phyloP scores from a whole-genome alignment of 345 rosid species.

The Euphorbia tirucalli region DNA sequence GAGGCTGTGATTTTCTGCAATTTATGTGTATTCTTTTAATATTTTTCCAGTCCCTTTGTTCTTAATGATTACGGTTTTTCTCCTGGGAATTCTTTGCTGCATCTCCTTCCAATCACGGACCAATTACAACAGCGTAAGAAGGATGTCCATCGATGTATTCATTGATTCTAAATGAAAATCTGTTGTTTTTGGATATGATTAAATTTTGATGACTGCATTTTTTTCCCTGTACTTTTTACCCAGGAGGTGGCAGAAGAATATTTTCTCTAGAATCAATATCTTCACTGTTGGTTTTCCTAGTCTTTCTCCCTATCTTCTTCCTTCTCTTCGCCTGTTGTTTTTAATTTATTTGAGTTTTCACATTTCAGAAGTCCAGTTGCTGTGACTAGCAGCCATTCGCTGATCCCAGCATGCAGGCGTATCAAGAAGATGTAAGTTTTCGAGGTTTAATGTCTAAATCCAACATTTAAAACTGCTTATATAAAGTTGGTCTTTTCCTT shows the following conservation, averaged over 20 bases:
- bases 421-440: constrained; percentile 47
- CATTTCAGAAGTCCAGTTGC: neutral
- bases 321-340: neutral
- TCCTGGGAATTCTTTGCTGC: neutral
- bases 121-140: neutral
- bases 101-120: neutral
- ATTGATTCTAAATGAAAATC: neutral
- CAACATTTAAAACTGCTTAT: neutral
- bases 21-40: neutral
- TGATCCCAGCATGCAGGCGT: constrained; percentile 36
- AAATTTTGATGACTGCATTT: neutral
- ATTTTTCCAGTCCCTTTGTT: neutral
- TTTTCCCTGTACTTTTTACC: neutral
- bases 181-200: neutral
- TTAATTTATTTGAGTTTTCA: neutral
- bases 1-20: neutral
- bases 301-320: neutral
- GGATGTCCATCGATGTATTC: neutral
- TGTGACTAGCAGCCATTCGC: neutral
- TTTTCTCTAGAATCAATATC: neutral
- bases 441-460: neutral
- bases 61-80: neutral
- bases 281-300: neutral
- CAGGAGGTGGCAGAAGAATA: neutral
- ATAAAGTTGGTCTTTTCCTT: neutral